Base-by-base conservation (phyloP, 1,139 yeast genomes). In the Suhomyces chickasaworum region DNA sequence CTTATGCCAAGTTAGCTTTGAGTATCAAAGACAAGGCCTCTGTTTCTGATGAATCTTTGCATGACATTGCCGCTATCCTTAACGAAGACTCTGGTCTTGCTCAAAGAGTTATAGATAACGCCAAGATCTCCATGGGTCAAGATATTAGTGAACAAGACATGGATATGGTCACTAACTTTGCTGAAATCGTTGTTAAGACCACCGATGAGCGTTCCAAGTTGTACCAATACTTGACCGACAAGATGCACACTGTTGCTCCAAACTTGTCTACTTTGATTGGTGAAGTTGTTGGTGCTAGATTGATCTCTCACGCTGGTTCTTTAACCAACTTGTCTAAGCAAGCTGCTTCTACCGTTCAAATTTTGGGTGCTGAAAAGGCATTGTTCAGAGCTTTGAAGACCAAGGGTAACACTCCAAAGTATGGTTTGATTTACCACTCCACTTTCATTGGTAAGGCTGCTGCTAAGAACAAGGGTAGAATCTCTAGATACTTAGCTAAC, bases 361-460 rank as follows among this genome's bases (percentile, higher is more conserved):
- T 95, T 63, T 81, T 95, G 67, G 99, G 99, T 74, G 99, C 99
- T 57, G 99, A 95, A 76, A 95, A 95, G 81, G 99, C 99, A 41
- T 80, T 95, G 56, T 95, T 95, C 80, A 86, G 98, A 77, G 99
- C 99, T 53, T 83, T 93, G 66, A 93, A 93, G 78, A 95, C 99
- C 52, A 93, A 93, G 76, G 96, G 91, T 65, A 95, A 93, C 70
- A 95, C 99, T 56, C 99, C 99, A 65, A 93, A 95, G 74, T 93
- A 93, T 68, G 99, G 99, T 74, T 80, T 93, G 64, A 81, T 93
- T 58, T 93, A 93, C 79, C 99, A 95, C 68, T 95, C 99, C 43
- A 90, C 98, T 37, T 81, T 93, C 61, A 95, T 95, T 62, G 99
- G 99, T 59, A 96, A 89, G 75, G 99, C 99, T 50, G 81, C 95